These are phyloP conservation scores for Boletus fagicola DNA, from an alignment of 768 basidiomycete genomes.

Conservation along the genomic window DNA sequence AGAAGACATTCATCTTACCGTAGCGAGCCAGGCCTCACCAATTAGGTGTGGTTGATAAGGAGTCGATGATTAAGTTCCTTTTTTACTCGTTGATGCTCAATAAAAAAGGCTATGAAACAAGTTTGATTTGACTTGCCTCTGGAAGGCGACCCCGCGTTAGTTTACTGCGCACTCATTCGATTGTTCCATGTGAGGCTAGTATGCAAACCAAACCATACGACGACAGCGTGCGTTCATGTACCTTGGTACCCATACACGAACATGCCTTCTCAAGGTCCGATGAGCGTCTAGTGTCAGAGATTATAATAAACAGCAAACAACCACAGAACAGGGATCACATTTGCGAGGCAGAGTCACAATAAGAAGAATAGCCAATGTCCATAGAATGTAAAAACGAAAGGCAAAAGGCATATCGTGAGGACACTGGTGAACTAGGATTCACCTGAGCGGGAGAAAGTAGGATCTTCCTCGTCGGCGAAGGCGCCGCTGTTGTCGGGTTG, in stretches of 20 bases:
- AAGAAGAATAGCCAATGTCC: conserved; percentile 2
- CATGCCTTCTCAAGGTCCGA: conserved; percentile 1
- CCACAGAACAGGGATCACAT: neutral
- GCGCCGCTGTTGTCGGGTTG: neutral
- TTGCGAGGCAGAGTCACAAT: conserved; percentile 1
- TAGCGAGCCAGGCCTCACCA: conserved; percentile 19
- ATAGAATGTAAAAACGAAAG: neutral
- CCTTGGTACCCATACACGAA: conserved; percentile 3
- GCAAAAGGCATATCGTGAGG: neutral
- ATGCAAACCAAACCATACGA: conserved; percentile 14
- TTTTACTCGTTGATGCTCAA: neutral
- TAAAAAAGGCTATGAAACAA: neutral
- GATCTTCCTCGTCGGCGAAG: conserved; percentile 3
- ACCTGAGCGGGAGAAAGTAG: neutral
- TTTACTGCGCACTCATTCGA: conserved; percentile 11
- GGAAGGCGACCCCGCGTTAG: conserved; percentile 11
- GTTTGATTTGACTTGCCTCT: conserved; percentile 14
- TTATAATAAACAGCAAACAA: neutral
- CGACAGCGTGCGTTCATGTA: conserved; percentile 22
- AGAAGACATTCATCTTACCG: conserved; percentile 7
- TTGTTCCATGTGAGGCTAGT: conserved; percentile 9
- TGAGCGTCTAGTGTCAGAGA: neutral
- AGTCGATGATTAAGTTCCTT: conserved; percentile 10
- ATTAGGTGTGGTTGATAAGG: conserved; percentile 17
- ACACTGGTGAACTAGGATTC: conserved; percentile 11